phyloP scores from a whole-genome alignment of 768 basidiomycete genomes.

The Termitomyces sp. region DNA sequence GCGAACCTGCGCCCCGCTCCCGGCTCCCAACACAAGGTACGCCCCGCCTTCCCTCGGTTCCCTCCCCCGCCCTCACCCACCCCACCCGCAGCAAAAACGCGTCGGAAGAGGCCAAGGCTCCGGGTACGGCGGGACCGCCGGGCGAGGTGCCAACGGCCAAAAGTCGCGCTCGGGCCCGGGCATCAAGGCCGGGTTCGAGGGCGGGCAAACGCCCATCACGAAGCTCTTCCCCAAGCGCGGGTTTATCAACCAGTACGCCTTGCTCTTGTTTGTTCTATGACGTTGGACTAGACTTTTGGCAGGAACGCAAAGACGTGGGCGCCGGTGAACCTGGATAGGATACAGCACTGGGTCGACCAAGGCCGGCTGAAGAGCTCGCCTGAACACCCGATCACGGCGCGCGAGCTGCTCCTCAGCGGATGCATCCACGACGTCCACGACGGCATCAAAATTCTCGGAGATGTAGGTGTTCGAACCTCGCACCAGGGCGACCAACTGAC shows the following conservation, averaged over 20 bases:
- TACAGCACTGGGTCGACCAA: slow-evolving; percentile 89
- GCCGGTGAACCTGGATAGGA: slow-evolving; percentile 79
- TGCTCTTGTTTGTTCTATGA: background rate
- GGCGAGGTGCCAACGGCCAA: slow-evolving; percentile 93
- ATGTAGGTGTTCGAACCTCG: too few species aligned
- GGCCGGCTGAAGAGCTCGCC: slow-evolving; percentile 75
- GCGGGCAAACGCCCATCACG: slow-evolving; percentile 93
- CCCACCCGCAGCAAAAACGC: slow-evolving; percentile 71
- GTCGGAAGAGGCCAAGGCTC: slow-evolving; percentile 92
- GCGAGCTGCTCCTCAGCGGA: slow-evolving; percentile 77
- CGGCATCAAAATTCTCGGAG: slow-evolving; percentile 88
- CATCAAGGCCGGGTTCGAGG: slow-evolving; percentile 84
- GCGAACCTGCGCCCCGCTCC: slow-evolving; percentile 69
- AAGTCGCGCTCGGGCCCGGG: slow-evolving; percentile 89
- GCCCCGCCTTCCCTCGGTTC: background rate
- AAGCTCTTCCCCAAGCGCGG: slow-evolving; percentile 91
- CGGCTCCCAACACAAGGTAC: slow-evolving; percentile 65
- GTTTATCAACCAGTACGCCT: slow-evolving; percentile 82
- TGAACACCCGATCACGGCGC: slow-evolving; percentile 83
- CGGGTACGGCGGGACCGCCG: slow-evolving; percentile 87
- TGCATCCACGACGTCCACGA: slow-evolving; percentile 86
- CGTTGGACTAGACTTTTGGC: background rate
- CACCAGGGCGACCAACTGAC: too few species aligned
- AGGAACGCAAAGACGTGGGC: slow-evolving; percentile 77
- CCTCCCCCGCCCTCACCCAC: too few species aligned